A percentile compares a stretch with the other conserved stretches of the same genome.
Conservation (phyloP, 352 stramenopile genomes). For the Nothophytophthora sp. region DNA sequence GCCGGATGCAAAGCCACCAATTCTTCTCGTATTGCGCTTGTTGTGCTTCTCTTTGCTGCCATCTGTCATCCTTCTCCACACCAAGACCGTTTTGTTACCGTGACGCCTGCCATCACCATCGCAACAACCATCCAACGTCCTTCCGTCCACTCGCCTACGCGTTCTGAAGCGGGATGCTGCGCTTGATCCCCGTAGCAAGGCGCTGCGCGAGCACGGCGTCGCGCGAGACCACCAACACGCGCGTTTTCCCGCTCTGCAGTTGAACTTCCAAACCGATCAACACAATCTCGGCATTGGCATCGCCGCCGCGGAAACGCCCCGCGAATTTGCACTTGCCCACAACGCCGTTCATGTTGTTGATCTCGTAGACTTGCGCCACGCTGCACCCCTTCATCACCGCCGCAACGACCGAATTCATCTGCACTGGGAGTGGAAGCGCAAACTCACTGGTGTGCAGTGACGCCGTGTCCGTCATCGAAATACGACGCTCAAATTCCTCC, state of each 20-base stretch:
- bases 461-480: constrained; percentile 57
- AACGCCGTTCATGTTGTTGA: constrained; percentile 64
- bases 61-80: no score
- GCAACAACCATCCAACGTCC: background rate
- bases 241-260: constrained; percentile 64
- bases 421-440: constrained; percentile 43
- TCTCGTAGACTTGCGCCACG: constrained; percentile 74
- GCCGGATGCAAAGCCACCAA: background rate
- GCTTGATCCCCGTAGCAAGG: constrained; percentile 54
- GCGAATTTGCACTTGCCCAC: constrained; percentile 76
- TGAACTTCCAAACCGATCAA: constrained; percentile 63
- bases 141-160: background rate
- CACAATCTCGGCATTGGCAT: constrained; percentile 44
- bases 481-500: constrained; percentile 70
- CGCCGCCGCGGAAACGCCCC: constrained; percentile 49
- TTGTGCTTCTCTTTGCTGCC: no score
- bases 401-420: constrained; percentile 53
- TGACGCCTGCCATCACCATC: no score
- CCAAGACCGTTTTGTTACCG: no score
- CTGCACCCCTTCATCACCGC: constrained; percentile 59
- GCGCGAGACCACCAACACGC: constrained; percentile 56
- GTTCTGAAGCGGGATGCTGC: constrained; percentile 31
- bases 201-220: constrained; percentile 56
- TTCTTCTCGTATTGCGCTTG: background rate
- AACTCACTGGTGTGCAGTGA: constrained; percentile 65